Percentiles rank a stretch among this genome's conserved stretches.
Evolutionary conservation across 768 basidiomycete genomes (phyloP).

Genomic region (Suillus fuscotomentosus): DNA sequence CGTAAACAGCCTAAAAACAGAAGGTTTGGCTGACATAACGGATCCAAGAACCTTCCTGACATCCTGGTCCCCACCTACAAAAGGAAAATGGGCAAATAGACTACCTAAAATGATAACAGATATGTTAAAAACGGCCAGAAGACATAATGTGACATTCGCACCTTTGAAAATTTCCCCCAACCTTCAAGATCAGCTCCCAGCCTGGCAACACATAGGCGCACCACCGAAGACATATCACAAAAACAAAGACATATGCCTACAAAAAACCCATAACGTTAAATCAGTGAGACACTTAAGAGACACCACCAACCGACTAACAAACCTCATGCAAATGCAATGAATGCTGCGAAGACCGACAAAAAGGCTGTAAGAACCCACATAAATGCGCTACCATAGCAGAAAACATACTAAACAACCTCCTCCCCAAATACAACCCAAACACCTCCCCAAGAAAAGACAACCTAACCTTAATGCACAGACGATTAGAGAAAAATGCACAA

Average conservation of each 20-base stretch:
- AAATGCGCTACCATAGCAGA: background rate
- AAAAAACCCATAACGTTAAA: background rate
- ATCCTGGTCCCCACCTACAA: background rate
- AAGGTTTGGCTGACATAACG: background rate
- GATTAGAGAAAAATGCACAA: slow-evolving; percentile 6
- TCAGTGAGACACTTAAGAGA: background rate
- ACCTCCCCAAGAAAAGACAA: background rate
- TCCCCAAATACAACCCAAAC: background rate
- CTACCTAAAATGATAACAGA: background rate
- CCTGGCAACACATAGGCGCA: background rate
- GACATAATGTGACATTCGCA: background rate
- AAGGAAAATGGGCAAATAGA: background rate
- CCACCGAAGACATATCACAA: background rate
- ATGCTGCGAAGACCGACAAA: background rate
- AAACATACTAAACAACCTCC: background rate
- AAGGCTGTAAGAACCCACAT: background rate
- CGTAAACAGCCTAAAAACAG: background rate
- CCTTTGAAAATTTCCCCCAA: background rate
- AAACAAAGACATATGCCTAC: background rate
- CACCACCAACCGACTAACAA: background rate
- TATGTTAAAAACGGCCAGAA: background rate
- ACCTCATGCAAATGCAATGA: background rate
- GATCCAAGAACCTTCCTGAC: background rate
- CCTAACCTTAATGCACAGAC: slow-evolving; percentile 3
- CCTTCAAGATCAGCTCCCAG: background rate